Base-by-base conservation (phyloP, 2,329 filamentous ascomycete genomes). In the Diaporthe ampelina region DNA sequence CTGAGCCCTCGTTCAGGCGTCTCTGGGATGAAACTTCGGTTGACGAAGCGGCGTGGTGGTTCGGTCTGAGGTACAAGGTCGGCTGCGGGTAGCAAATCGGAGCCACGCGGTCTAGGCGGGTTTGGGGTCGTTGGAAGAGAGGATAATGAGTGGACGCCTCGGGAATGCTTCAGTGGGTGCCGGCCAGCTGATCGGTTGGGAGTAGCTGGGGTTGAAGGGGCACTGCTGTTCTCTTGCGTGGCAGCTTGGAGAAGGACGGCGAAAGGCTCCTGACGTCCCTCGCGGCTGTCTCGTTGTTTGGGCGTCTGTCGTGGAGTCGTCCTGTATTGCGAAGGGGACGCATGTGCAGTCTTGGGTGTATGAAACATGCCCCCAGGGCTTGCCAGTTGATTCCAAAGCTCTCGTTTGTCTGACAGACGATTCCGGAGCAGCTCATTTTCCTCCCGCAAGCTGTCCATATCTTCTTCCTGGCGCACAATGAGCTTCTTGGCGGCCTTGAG, bases 401-500 rank as follows among this genome's bases (percentile, higher is more conserved):
- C 94, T 76, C 96, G 89, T 80, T 98, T 98, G 81, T 97, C 94
- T 56, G 94, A 91, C 77, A 98, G 97, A 26, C 96, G 92, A 76
- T 92, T 94, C 74, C 95, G 90, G 68, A 98, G 87, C 81, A 94
- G 89, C 52, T 91, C 88, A 72, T 95, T 94, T 80, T 97, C 93
- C 79, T 97, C 94, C 2, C 86, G 83, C n/a, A 97, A 85, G 70
- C 87, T 86, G 9, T 90, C 87, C 24, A 93, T 90, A 79, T 95
- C 92, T 76, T 94, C 93, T 75, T 94, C 93, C 78, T 95, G 93
- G 77, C 94, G 90, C 79, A 94, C 91, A 70, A 97, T 94, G 32
- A 95, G 83, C 79, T 91, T 93, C 83, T 95, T 95, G 10, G 95
- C 94, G 70, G 91, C 90, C 78, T 91, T 90, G 58, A 96, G 85